A percentile compares a stretch with the other conserved stretches of the same genome.
Evolutionary conservation across 306 rosid species (phyloP).

Genomic region (Castanea mollissima): DNA sequence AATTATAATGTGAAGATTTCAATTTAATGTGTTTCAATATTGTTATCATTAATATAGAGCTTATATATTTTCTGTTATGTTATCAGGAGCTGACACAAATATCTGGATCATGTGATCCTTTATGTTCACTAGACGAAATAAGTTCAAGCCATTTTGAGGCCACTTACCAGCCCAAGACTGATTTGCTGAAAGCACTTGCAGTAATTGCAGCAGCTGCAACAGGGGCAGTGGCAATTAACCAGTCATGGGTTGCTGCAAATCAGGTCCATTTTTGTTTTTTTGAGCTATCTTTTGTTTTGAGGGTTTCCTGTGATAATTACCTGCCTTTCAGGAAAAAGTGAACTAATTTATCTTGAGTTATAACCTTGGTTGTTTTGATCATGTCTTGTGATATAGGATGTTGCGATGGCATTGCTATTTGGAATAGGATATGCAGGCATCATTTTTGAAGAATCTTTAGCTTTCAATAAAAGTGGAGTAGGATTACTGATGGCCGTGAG

Average conservation of each 20-base stretch:
- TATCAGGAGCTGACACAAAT: constrained; percentile 52
- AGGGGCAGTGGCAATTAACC: constrained; percentile 85
- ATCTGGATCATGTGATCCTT: constrained; percentile 72
- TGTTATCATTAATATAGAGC: constrained; percentile 6
- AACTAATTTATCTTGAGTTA: background rate
- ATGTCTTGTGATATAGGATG: constrained; percentile 50
- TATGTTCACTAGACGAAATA: constrained; percentile 75
- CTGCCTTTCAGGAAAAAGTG: background rate
- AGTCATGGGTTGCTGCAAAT: constrained; percentile 93
- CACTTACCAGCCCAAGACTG: constrained; percentile 71
- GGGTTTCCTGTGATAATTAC: constrained; percentile 6
- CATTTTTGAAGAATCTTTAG: constrained; percentile 90
- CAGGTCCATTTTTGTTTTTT: constrained; percentile 56
- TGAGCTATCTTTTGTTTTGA: constrained; percentile 4
- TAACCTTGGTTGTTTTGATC: constrained; percentile 19
- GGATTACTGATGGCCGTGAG: constrained; percentile 97
- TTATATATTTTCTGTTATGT: background rate
- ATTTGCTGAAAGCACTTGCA: constrained; percentile 82
- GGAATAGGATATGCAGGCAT: constrained; percentile 93
- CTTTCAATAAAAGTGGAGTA: constrained; percentile 95
- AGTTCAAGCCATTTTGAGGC: constrained; percentile 65
- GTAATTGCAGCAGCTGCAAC: constrained; percentile 60
- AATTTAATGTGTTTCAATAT: background rate
- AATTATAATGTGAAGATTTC: background rate
- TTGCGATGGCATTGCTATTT: constrained; percentile 88